Evolutionary conservation across 257 asterid species (phyloP), one percentile per base, ranked within the genome.

Genomic region (Craterostigma plantagineum): DNA sequence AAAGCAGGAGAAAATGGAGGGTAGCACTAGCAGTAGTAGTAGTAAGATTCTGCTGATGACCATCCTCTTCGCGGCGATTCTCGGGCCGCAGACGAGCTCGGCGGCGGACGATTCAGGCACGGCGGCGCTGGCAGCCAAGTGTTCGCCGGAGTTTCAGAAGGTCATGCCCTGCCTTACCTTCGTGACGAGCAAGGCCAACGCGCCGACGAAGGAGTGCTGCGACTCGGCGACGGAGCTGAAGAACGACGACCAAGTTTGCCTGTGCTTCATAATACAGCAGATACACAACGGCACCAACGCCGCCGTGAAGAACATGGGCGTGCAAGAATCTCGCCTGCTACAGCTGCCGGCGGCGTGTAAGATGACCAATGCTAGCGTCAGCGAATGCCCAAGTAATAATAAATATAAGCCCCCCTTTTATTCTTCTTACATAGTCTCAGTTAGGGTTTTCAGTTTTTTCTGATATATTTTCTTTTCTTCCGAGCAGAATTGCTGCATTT

Each of bases 301-400:
- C 8, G 70, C 70, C 60, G 46, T 81, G 8, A 86, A 67, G 66
- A 64, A 66, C 38, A 51, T 82, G 90, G 95, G 95, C 0, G 27
- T 87, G 12, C 79, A 79, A 53, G 93, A 82, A 49, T 16, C 76
- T 3, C 73, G 79, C 16, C 42, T 87, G 57, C 91, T 82, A 47
- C 92, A 76, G 77, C 50, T 82, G 8, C 93, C 92, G 13, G 62
- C 95, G 11, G 80, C 66, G 8, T 87, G 98, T 52, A 70, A 67
- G 38, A 52, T 82, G 34, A 37, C 59, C 7, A 76, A 78, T 7
- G 86, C 92, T 18, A 73, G 79, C 45, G 18, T 62, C 56, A 1
- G 53, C 34, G 75, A 79, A 0, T 87, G 98, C 57, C 98, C 98
- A 10, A 68, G 98, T 86, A 23, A 23, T 23, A 23, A 23, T n/a